phyloP scores from a whole-genome alignment of 2,329 filamentous ascomycete species.

The Epicoccum sorghinum region DNA sequence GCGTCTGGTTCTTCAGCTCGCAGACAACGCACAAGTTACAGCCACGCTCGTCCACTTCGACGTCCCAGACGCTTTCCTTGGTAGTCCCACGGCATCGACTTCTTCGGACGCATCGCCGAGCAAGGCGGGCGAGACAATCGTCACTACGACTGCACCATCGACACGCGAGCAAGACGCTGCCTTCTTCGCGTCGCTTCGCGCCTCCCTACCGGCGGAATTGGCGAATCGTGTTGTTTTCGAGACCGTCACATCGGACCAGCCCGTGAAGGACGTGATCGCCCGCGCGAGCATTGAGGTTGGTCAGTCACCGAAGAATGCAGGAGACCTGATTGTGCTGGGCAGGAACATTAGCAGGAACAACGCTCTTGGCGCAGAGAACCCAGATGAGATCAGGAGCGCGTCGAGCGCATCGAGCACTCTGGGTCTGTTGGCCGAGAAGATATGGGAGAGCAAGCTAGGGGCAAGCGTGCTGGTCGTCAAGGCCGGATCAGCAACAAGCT shows the following conservation, averaged over 20 bases:
- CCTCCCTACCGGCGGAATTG: constrained; percentile 61
- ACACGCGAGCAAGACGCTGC: constrained; percentile 54
- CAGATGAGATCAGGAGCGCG: constrained; percentile 46
- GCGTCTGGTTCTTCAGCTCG: constrained; percentile 81
- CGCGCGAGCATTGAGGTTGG: constrained; percentile 66
- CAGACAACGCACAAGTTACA: constrained; percentile 77
- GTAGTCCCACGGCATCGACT: constrained; percentile 7
- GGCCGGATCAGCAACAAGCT: constrained; percentile 47
- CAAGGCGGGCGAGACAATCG: constrained; percentile 25
- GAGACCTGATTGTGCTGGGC: constrained; percentile 73
- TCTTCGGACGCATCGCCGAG: constrained; percentile 11
- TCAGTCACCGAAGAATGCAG: constrained; percentile 67
- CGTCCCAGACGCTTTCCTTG: constrained; percentile 31
- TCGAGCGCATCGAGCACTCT: constrained; percentile 54
- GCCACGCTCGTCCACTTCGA: constrained; percentile 73
- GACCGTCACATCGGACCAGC: constrained; percentile 42
- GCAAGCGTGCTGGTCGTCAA: constrained; percentile 75
- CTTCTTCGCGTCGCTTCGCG: constrained; percentile 64
- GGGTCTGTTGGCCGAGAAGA: constrained; percentile 64
- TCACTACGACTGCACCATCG: constrained; percentile 6
- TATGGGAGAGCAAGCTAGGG: constrained; percentile 65
- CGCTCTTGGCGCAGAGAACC: constrained; percentile 47
- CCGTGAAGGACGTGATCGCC: constrained; percentile 56
- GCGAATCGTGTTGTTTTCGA: constrained; percentile 65
- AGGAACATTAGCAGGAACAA: constrained; percentile 48